phyloP scores from a whole-genome alignment of 257 asterid species.

The Handroanthus guayacan region DNA sequence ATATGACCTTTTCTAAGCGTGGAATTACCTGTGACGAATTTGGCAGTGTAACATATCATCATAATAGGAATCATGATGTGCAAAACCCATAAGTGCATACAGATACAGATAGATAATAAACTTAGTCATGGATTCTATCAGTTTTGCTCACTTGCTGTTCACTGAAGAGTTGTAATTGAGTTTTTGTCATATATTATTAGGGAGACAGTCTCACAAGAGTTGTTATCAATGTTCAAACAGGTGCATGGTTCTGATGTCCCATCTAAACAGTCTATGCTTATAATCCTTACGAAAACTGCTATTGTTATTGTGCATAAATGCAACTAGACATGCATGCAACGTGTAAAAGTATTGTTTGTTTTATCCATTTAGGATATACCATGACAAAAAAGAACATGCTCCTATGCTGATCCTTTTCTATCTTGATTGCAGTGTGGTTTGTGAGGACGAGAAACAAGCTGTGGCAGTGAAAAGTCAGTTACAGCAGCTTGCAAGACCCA shows the following conservation, averaged over 20 bases:
- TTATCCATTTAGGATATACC: conserved; percentile 3
- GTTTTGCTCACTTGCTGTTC: background rate
- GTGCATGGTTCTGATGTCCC: no score
- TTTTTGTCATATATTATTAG: background rate
- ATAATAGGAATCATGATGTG: background rate
- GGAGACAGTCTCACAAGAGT: background rate
- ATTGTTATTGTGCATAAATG: background rate
- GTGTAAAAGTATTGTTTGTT: background rate
- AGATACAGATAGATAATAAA: background rate
- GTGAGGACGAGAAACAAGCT: conserved; percentile 95
- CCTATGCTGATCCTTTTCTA: conserved; percentile 23
- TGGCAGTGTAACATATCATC: background rate
- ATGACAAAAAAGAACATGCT: background rate
- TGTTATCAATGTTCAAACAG: no score
- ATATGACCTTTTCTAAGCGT: background rate
- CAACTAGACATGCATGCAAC: conserved; percentile 4
- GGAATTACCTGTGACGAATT: background rate
- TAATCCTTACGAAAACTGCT: background rate
- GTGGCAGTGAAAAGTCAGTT: conserved; percentile 95
- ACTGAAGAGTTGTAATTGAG: conserved; percentile 3
- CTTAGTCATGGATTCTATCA: background rate
- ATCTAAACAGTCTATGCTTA: background rate
- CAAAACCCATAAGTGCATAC: background rate
- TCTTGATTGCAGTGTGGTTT: conserved; percentile 67
- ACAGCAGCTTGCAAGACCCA: conserved; percentile 97